Evolutionary conservation across 305 asterid species (phyloP), one percentile per base, ranked within the genome.

Genomic region (Lippia alba): DNA sequence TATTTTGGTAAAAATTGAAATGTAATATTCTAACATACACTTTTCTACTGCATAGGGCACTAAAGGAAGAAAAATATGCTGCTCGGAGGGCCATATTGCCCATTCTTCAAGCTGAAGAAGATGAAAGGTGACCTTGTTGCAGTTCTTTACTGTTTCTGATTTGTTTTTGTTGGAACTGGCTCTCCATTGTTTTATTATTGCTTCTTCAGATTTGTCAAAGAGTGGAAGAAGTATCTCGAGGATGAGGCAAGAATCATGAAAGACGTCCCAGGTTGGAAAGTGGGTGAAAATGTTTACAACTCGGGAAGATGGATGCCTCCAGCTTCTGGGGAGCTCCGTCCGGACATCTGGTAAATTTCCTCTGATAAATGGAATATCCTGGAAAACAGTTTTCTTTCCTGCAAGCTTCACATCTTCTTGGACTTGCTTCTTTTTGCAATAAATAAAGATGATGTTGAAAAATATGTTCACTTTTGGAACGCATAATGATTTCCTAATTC

Each of bases 201-300:
- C 63, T 76, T 18, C 34, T 36, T 58, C 74, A 91, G 99, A 78
- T 94, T 91, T 64, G 94, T 94, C 53, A 81, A 81, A 72, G 97
- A 94, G 77, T 94, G 97, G 99, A 90, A 80, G 82, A 91, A 88
- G 77, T 90, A 85, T 75, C 90, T 94, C 0, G 99, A 85, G 68
- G 96, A 91, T 66, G 97, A 94, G 86, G 97, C 96, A 0, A 81
- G 87, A 80, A 94, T 94, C 78, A 94, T 94, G 99, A 94, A 91
- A 79, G 92, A 94, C 18, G 97, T 94, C 44, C 97, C 97, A 0
- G 97, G 97, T 15, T 90, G 97, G 97, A 85, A 86, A 75, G 96
- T 88, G 60, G 96, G 97, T n/a, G 93, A 90, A 80, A 90, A 70
- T 69, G 96, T 88, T 56, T 90, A 90, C 87, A 74, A 90, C 80